phyloP scores from a whole-genome alignment of 2,329 filamentous ascomycete species.

The Fusarium austroafricanum region DNA sequence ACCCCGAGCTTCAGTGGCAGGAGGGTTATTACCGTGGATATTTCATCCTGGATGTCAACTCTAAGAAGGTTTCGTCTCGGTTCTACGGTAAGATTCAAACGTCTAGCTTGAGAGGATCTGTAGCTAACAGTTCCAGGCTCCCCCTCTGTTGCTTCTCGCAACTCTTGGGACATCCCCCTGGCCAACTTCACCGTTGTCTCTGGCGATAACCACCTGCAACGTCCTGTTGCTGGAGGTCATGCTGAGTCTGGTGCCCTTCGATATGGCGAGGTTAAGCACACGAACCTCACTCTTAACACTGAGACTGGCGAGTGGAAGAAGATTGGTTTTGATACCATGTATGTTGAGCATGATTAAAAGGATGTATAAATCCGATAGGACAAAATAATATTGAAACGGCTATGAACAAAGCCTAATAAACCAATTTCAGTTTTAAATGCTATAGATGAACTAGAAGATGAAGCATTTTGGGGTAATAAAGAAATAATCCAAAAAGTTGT shows the following conservation, averaged over 20 bases:
- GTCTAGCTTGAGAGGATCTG: accelerated
- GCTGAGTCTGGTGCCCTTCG: conserved; percentile 68
- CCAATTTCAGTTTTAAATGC: conserved; percentile 35
- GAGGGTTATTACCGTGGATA: conserved; percentile 81
- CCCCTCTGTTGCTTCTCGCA: conserved; percentile 69
- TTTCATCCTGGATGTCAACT: conserved; percentile 70
- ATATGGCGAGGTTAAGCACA: conserved; percentile 55
- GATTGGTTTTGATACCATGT: conserved; percentile 23
- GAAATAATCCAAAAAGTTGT: conserved; percentile 21
- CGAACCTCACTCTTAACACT: conserved; percentile 38
- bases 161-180: conserved; percentile 72
- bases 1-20: conserved; percentile 77
- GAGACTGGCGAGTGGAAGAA: conserved; percentile 32
- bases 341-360: conserved; percentile 12
- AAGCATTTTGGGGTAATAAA: conserved; percentile 23
- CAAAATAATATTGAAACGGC: conserved; percentile 19
- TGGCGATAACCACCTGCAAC: conserved; percentile 68
- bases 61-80: conserved; percentile 68
- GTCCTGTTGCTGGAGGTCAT: conserved; percentile 55
- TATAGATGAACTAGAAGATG: conserved; percentile 21
- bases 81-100: conserved; percentile 64
- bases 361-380: neutral
- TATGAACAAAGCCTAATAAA: conserved; percentile 16
- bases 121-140: conserved; percentile 27
- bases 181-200: conserved; percentile 76